Conservation (phyloP, 1,284 basidiomycete genomes). For the Malassezia obtusa region DNA sequence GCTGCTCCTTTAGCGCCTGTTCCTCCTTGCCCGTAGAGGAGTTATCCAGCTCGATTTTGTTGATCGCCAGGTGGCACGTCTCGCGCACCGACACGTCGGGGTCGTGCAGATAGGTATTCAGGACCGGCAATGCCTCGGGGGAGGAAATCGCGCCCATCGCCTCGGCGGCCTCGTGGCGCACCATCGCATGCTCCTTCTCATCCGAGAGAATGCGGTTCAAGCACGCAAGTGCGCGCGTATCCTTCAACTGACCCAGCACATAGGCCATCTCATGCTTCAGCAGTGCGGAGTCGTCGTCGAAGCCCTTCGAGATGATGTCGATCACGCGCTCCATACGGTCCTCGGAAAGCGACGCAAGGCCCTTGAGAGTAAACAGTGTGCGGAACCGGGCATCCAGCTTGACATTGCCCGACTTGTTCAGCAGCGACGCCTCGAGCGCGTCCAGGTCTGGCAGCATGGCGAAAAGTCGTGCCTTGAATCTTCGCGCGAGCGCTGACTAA, state of each 20-base stretch:
- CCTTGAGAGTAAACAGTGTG: conserved; percentile 84
- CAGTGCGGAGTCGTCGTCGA: conserved; percentile 74
- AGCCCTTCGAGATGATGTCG: conserved; percentile 73
- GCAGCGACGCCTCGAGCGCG: conserved; percentile 28
- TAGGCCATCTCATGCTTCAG: conserved; percentile 97
- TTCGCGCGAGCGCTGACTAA: conserved; percentile 8
- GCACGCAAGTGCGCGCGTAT: conserved; percentile 63
- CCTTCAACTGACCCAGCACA: conserved; percentile 84
- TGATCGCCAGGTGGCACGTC: conserved; percentile 94
- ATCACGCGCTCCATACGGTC: conserved; percentile 55
- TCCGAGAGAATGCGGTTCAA: conserved; percentile 68
- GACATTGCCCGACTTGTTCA: conserved; percentile 55
- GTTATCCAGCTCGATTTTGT: conserved; percentile 86
- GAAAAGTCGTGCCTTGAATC: background rate
- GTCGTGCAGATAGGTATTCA: conserved; percentile 66
- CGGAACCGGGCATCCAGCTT: conserved; percentile 82
- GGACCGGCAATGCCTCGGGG: conserved; percentile 59
- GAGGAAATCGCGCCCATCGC: conserved; percentile 90
- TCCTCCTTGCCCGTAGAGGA: conserved; percentile 47
- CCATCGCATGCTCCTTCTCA: conserved; percentile 79
- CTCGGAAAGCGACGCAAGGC: conserved; percentile 53
- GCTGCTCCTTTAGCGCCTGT: conserved; percentile 43
- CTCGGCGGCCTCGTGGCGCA: conserved; percentile 96
- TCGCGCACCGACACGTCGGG: conserved; percentile 74
- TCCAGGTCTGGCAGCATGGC: conserved; percentile 18